These are phyloP conservation scores for Pythium scleroteichum DNA, from an alignment of 352 stramenopile genomes.

Conservation along the genomic window DNA sequence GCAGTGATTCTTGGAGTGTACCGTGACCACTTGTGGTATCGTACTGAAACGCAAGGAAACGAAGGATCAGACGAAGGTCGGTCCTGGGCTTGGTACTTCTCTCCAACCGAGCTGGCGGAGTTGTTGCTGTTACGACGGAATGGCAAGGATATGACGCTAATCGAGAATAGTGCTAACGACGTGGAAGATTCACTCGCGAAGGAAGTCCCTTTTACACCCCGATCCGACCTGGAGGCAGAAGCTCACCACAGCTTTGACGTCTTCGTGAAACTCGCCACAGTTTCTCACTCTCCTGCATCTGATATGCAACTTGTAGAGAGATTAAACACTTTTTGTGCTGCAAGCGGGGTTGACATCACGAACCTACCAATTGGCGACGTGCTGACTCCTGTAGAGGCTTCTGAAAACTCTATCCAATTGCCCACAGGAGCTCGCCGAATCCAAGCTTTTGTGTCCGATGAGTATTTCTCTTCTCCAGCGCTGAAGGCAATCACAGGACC, in stretches of 20 bases:
- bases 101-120: constrained; percentile 89
- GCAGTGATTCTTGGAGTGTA: constrained; percentile 94
- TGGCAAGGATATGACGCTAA: constrained; percentile 87
- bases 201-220: constrained; percentile 39
- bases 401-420: constrained; percentile 7
- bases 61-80: constrained; percentile 93
- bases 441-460: constrained; percentile 51
- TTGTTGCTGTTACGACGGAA: constrained; percentile 75
- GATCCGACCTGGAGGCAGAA: constrained; percentile 48
- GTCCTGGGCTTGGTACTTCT: constrained; percentile 96
- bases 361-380: constrained; percentile 79
- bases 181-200: constrained; percentile 40
- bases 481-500: constrained; percentile 61
- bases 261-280: constrained; percentile 68
- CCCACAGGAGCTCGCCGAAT: background rate
- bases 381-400: constrained; percentile 33
- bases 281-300: constrained; percentile 51
- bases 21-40: constrained; percentile 93
- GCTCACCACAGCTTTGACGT: constrained; percentile 50
- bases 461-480: constrained; percentile 72
- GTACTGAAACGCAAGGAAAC: constrained; percentile 95
- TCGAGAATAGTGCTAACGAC: constrained; percentile 77
- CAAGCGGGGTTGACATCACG: constrained; percentile 76
- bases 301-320: constrained; percentile 88
- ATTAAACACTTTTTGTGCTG: constrained; percentile 80